Base-by-base conservation (phyloP, 352 stramenopile genomes). In the Globisporangium emineosum region DNA sequence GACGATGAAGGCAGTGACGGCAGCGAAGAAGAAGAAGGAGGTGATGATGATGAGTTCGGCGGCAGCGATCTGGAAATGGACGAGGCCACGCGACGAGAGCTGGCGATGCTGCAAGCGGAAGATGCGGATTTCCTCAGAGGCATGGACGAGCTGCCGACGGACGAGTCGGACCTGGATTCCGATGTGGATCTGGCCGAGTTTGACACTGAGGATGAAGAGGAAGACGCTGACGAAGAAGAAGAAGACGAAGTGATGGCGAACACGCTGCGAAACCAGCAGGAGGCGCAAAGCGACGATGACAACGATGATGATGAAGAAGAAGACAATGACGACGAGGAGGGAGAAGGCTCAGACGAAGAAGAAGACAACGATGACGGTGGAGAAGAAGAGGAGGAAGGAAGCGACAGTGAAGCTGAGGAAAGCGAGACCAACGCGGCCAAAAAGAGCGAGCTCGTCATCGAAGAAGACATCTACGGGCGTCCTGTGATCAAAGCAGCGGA, bases 401-500 rank as follows among this genome's bases (percentile, higher is more conserved):
- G 68, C 0, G 52, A 70, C 0, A 61, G 68, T 1, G 35, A 57
- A 0, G 64, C 65, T 21, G 67, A 76, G 25, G 71, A 72, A 1
- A 65, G 72, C 23, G 69, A 81, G 6, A 65, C 76, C 3, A 70
- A 79, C 25, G 60, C 75, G 19, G 62, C 75, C 13, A 25, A 59
- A 10, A 21, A 61, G 17, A 42, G 61, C 1, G 63, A 65, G 7
- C 63, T 83, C 6, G 70, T 77, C n/a, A 62, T 93, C 15, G 72
- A 77, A 54, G 86, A 95, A 77, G 84, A 95, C 61, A 93, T 95
- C 57, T 95, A 95, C 67, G 86, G 86, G 19, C 83, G 86, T 19
- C 76, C 83, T 1, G 68, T 91, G n/a, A 66, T 93, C 37, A 86
- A 90, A 42, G 52, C 75, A 0, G 62, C 57, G 42, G 72, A 77